phyloP scores from a whole-genome alignment of 257 asterid genomes.

The Apocynum venetum region DNA sequence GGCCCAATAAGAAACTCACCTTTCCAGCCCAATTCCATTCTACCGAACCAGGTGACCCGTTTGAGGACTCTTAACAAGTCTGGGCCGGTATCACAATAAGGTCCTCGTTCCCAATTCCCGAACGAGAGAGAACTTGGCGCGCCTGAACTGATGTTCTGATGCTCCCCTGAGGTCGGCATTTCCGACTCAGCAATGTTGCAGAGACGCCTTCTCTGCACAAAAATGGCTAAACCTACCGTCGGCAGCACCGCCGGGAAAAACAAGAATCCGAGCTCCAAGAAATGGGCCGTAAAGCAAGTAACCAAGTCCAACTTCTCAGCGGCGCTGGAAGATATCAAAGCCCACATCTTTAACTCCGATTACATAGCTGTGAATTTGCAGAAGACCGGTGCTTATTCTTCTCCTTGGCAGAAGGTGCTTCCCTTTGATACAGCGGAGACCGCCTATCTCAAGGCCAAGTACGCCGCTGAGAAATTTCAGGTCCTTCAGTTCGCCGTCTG shows the following conservation, averaged over 20 bases:
- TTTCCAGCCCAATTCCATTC: no score
- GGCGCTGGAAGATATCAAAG: slow-evolving; percentile 41
- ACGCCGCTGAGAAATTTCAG: slow-evolving; percentile 70
- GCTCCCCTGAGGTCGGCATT: neutral
- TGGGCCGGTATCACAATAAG: no score
- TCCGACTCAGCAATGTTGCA: slow-evolving; percentile 31
- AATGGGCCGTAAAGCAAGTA: slow-evolving; percentile 62
- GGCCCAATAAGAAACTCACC: no score
- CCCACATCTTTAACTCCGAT: slow-evolving; percentile 45
- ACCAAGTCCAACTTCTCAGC: slow-evolving; percentile 57
- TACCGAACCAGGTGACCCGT: no score
- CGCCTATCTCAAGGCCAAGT: slow-evolving; percentile 68
- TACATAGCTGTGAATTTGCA: slow-evolving; percentile 46
- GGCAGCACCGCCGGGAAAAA: slow-evolving; percentile 9
- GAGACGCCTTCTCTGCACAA: slow-evolving; percentile 51
- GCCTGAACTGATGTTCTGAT: neutral
- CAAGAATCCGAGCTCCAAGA: slow-evolving; percentile 21
- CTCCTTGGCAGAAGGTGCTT: slow-evolving; percentile 68
- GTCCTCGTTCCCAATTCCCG: neutral
- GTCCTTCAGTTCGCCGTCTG: slow-evolving; percentile 84
- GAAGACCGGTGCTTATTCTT: slow-evolving; percentile 75
- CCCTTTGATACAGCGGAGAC: slow-evolving; percentile 70
- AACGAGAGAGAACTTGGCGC: no score
- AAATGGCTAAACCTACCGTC: slow-evolving; percentile 31
- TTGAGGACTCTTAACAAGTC: no score